Base-by-base conservation (phyloP, 1,284 basidiomycete genomes). In the Naganishia albida region DNA sequence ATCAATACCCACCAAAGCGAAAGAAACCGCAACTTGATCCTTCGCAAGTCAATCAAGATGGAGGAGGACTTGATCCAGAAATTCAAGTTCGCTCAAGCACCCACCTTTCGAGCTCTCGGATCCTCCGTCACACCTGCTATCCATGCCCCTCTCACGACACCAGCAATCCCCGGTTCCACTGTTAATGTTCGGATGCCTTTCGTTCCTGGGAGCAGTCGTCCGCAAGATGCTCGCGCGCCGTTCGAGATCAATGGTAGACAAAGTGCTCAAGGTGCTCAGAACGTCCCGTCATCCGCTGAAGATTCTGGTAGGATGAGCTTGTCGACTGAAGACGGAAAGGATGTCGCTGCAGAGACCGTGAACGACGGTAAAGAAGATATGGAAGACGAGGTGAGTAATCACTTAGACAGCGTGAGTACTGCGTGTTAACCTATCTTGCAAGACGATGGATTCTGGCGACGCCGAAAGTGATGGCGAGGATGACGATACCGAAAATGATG, bases 251-350 rank as follows among this genome's bases (percentile, higher is more conserved):
- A 34, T 10, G 6, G 34, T 6, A 10, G 34, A 34, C 34, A 34
- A 34, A 10, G 34, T 34, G 34, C 10, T 10, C 6, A 10, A 34
- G 10, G 10, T 10, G 10, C 4, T 34, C 34, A 34, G 34, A 10
- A n/a, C n/a, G n/a, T n/a, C n/a, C n/a, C n/a, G n/a, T n/a, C 34
- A 10, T 34, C 34, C 34, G 30, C 28, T 13, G n/a, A 50, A 18
- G 46, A 60, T 60, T 49, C 57, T 25, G 57, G 57, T 26, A 60
- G 57, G 7, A 50, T 26, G 44, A 49, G 57, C 34, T 34, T 34
- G 34, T 6, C 10, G 34, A 34, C 34, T 34, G 34, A 34, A 34
- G 34, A 10, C 34, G 34, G 34, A 34, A 34, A 34, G 34, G 34
- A 34, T 4, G 10, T 25, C 26, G 46, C 2, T 25, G 46, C 13